A percentile compares a stretch with the other conserved stretches of the same genome.
Conservation (phyloP, 768 basidiomycete species). For the Fistulinella prunicolor region DNA sequence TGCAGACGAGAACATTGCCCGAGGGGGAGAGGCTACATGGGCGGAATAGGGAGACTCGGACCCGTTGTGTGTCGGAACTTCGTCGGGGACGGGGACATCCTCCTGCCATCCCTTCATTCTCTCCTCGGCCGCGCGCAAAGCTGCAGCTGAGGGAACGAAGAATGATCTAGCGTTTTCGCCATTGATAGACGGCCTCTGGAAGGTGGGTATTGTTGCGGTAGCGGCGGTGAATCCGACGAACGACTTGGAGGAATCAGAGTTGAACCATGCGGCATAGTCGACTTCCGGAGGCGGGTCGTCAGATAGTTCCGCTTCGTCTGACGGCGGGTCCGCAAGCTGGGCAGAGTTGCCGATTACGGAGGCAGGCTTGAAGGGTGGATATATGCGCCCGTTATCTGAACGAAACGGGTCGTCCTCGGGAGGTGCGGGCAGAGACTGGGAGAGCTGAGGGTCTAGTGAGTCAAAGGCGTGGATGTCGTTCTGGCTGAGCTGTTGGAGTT, state of each 20-base stretch:
- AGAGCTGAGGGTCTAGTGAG: slow-evolving; percentile 44
- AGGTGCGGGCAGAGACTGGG: slow-evolving; percentile 35
- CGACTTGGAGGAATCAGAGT: slow-evolving; percentile 29
- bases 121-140: slow-evolving; percentile 53
- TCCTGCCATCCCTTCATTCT: slow-evolving; percentile 50
- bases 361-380: slow-evolving; percentile 19
- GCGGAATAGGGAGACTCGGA: slow-evolving; percentile 1
- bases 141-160: slow-evolving; percentile 51
- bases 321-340: not conserved
- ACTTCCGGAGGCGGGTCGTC: slow-evolving; percentile 38
- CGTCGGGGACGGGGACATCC: slow-evolving; percentile 26
- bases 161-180: slow-evolving; percentile 24
- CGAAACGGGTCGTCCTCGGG: slow-evolving; percentile 21
- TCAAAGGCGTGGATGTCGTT: slow-evolving; percentile 57
- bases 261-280: slow-evolving; percentile 52
- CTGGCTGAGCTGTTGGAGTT: slow-evolving; percentile 48
- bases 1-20: slow-evolving; percentile 37
- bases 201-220: slow-evolving; percentile 17
- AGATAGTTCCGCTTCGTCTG: slow-evolving; percentile 29
- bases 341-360: slow-evolving; percentile 6
- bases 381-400: slow-evolving; percentile 7
- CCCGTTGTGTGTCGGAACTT: slow-evolving; percentile 21
- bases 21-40: slow-evolving; percentile 15
- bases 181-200: slow-evolving; percentile 16
- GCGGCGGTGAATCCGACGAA: slow-evolving; percentile 40